Base-by-base conservation (phyloP, 116 monocot species). In the Thalassia testudinum region DNA sequence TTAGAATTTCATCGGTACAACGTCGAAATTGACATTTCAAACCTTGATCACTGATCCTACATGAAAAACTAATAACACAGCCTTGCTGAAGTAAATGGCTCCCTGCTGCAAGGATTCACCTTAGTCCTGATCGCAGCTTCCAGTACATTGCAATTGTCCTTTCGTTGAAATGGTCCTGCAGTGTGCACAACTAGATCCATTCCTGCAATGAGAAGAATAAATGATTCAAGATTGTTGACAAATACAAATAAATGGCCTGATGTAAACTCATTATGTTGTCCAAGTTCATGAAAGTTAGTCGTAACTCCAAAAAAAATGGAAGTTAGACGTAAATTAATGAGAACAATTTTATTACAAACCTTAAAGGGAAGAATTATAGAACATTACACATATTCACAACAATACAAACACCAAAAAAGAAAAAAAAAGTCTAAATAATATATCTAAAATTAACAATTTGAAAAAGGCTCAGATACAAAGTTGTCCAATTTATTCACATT, bases 111-210 rank as follows among this genome's bases (percentile, higher is more conserved):
- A 52, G 51, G 60, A 30, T 48, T 74, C 25, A 83, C 90, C 72
- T 78, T 78, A 8, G 78, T 80, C 27, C 66, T 69, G 57, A 90
- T 77, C 27, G 90, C 90, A 72, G 80, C 84, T 63, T 84, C 78
- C 51, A 90, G 47, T 22, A 90, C 84, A 53, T 58, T 75, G 69
- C 84, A 90, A 22, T 70, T 77, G 47, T 80, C 70, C 51, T 25
- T 37, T 27, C 67, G 66, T 28, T 90, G 85, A 68, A 90, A 84
- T 47, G 84, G 84, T 13, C 84, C 84, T 50, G 84, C 84, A 16
- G 78, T 45, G 72, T 84, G 79, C 75, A 84, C 67, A 45, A 84
- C 84, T 38, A 84, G 69, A 70, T 78, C 84, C 48, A 79, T 75
- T 55, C 56, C 84, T 84, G 63, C 38, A 67, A 12, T 38, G 45